Evolutionary conservation across 768 basidiomycete species (phyloP).

Genomic region (Leccinum obscurum): DNA sequence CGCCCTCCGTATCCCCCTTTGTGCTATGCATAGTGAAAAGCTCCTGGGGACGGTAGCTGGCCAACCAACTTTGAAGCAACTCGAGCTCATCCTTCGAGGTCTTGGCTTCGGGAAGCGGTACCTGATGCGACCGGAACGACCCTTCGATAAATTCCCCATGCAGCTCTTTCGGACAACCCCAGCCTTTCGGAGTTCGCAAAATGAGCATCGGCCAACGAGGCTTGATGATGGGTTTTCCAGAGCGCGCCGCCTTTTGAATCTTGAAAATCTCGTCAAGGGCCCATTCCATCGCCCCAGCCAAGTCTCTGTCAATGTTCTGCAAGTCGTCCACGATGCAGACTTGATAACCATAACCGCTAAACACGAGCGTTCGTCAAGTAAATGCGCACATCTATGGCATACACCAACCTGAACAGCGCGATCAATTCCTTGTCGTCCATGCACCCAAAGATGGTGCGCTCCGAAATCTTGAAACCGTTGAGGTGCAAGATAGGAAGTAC

Average conservation of each 20-base stretch:
- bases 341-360: conserved; percentile 83
- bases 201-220: conserved; percentile 92
- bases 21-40: conserved; percentile 48
- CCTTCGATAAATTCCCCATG: conserved; percentile 77
- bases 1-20: conserved; percentile 38
- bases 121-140: conserved; percentile 86
- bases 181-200: conserved; percentile 83
- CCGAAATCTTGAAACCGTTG: conserved; percentile 90
- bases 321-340: conserved; percentile 76
- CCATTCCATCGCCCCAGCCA: conserved; percentile 84
- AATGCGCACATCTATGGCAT: background rate
- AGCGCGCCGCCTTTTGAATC: conserved; percentile 80
- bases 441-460: conserved; percentile 84
- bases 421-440: conserved; percentile 88
- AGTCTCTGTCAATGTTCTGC: conserved; percentile 67
- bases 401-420: conserved; percentile 63
- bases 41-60: conserved; percentile 65
- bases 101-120: conserved; percentile 76
- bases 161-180: conserved; percentile 64
- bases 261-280: conserved; percentile 67
- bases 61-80: conserved; percentile 70
- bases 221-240: conserved; percentile 74
- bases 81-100: conserved; percentile 61
- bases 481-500: conserved; percentile 89
- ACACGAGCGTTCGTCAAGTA: background rate